A percentile compares a stretch with the other conserved stretches of the same genome.
Evolutionary conservation across 257 asterid genomes (phyloP).

Genomic region (Primulina huaijiensis): DNA sequence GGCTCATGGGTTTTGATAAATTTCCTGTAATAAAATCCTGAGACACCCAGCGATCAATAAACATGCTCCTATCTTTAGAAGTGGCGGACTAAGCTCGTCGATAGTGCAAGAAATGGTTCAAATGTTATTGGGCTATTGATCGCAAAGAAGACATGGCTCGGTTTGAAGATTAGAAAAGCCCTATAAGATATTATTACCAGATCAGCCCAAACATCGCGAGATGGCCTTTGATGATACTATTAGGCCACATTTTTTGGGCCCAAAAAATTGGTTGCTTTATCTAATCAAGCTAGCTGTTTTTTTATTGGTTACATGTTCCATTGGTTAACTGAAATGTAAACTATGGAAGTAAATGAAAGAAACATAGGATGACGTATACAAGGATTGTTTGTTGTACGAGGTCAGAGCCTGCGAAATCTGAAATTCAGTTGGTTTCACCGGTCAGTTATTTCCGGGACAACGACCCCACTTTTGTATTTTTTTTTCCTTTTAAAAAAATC

Average conservation of each 20-base stretch:
- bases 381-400: neutral
- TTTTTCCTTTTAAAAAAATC: too few relatives aligned
- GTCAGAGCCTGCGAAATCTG: conserved; percentile 13
- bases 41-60: neutral
- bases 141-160: neutral
- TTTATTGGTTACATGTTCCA: too few relatives aligned
- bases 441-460: conserved; percentile 23
- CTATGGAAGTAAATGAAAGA: too few relatives aligned
- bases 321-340: too few relatives aligned
- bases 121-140: neutral
- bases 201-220: neutral
- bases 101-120: too few relatives aligned
- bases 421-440: conserved; percentile 38
- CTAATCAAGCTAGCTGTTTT: too few relatives aligned
- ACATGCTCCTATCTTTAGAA: neutral
- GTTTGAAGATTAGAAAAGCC: too few relatives aligned
- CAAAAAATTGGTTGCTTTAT: too few relatives aligned
- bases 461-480: conserved; percentile 4
- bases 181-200: neutral
- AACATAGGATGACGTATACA: neutral
- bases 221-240: too few relatives aligned
- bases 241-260: too few relatives aligned
- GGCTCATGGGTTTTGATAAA: conserved; percentile 35
- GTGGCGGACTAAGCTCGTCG: neutral
- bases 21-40: conserved; percentile 15